These are phyloP conservation scores for Trichoderma lentiforme DNA, from an alignment of 2,329 filamentous ascomycete genomes.

Conservation along the genomic window DNA sequence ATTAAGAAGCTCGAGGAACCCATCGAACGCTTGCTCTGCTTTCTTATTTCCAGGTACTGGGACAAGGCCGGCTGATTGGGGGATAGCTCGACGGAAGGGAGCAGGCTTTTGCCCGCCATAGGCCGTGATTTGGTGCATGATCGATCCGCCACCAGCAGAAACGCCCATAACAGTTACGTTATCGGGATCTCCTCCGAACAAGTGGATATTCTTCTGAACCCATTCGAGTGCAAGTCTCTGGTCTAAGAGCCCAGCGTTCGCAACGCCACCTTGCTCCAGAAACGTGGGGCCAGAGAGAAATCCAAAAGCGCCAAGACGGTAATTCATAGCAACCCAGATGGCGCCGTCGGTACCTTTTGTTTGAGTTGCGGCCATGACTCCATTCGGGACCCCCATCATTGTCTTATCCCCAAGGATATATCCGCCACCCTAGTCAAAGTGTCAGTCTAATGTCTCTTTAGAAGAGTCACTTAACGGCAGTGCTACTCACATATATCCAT, in stretches of 20 bases:
- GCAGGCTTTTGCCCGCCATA: conserved; percentile 13
- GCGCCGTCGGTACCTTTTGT: not conserved
- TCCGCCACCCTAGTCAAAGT: not conserved
- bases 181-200: conserved; percentile 34
- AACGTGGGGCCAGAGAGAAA: conserved; percentile 17
- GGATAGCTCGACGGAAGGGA: conserved; percentile 20
- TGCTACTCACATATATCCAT: conserved; percentile 11
- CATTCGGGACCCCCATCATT: not conserved
- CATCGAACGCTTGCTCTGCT: conserved; percentile 1
- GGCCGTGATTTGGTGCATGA: conserved; percentile 22
- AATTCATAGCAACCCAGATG: conserved; percentile 14
- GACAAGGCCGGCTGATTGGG: conserved; percentile 4
- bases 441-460: not conserved
- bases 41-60: conserved; percentile 10
- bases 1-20: conserved; percentile 11
- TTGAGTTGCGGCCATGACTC: conserved; percentile 5
- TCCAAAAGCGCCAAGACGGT: conserved; percentile 14
- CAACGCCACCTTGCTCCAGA: not conserved
- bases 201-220: conserved; percentile 21
- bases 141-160: conserved; percentile 20
- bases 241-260: conserved; percentile 34
- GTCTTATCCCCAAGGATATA: conserved; percentile 15
- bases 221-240: conserved; percentile 35
- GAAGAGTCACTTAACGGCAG: not conserved
- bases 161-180: conserved; percentile 59